Base-by-base conservation (phyloP, 495 filamentous ascomycete genomes). In the Penicillium argentinense region DNA sequence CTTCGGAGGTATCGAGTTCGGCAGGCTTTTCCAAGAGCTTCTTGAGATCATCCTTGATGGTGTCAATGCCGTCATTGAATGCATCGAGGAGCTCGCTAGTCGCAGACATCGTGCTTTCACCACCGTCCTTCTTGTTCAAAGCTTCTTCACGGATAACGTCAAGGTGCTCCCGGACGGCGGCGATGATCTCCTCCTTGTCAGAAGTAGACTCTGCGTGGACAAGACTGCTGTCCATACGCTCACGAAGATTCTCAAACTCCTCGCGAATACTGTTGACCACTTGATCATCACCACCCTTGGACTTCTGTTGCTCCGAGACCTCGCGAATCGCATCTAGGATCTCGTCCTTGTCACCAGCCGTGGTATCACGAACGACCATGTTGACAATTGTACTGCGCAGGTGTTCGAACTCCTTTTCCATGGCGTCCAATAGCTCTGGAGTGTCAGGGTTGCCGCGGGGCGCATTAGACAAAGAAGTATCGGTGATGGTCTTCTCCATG, bases 1-100 rank as follows among this genome's bases (percentile, higher is more conserved):
- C 91, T 58, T 95, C 89, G 42, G 90, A 84, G 45, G 83, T 88
- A 13, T 87, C 89, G 63, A 89, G 78, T 50, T 90, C 87, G 1
- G 81, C 72, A 5, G 89, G 87, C 71, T 89, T 90, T 51, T 91
- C 81, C 17, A 83, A 66, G 11, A 91, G 76, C 53, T 82, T 89
- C 46, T 87, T 82, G n/a, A 97, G 72, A 56, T 91, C 87, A 9
- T 73, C 66, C 8, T 83, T 80, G 24, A 97, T 77, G 3, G 79
- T 77, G 37, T 83, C 84, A 5, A 96, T 79, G 13, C 89, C 89
- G 33, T 95, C 88, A 40, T 90, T 84, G 43, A 97, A 71, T 4
- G 86, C 85, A 61, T 95, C 88, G 1, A 95, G 74, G 13, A 95
- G 77, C 58, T 91, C 87, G 12, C 82, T 80, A 9, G 85, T 85